phyloP scores from a whole-genome alignment of 345 rosid species.

The Eucalyptus dawsonii region DNA sequence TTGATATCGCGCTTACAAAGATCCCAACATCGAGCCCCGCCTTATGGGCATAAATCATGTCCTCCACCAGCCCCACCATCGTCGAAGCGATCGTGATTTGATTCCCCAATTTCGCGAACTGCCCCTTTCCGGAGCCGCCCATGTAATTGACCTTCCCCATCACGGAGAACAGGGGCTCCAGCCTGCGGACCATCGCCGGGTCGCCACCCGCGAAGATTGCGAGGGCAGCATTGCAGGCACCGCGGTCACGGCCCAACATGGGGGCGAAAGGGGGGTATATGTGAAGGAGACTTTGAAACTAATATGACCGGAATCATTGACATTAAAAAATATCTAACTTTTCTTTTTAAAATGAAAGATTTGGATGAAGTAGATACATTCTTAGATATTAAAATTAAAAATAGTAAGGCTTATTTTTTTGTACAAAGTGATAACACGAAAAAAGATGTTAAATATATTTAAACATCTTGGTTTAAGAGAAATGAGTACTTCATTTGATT shows the following conservation, averaged over 20 bases:
- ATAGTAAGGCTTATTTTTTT: too few species aligned
- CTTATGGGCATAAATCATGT: conserved; percentile 61
- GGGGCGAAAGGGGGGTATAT: conserved; percentile 6
- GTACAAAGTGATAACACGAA: rapidly evolving
- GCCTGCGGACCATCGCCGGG: conserved; percentile 16
- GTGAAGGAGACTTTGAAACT: too few species aligned
- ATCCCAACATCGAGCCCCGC: conserved; percentile 60
- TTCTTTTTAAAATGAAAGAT: too few species aligned
- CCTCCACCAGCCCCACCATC: conserved; percentile 81
- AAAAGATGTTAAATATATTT: too few species aligned
- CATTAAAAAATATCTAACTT: too few species aligned
- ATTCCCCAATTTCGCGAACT: conserved; percentile 67
- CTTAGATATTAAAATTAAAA: too few species aligned
- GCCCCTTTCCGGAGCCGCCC: conserved; percentile 78
- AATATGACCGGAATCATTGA: too few species aligned
- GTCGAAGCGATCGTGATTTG: conserved; percentile 76
- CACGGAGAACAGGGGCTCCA: conserved; percentile 46
- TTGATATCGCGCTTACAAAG: conserved; percentile 51
- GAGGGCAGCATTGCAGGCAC: conserved; percentile 56
- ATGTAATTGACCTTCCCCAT: conserved; percentile 76
- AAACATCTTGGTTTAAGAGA: too few species aligned
- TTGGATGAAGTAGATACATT: too few species aligned
- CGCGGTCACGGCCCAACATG: conserved; percentile 66
- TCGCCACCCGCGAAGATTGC: conserved; percentile 83
- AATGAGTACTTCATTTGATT: too few species aligned